phyloP scores from a whole-genome alignment of 805 yeast genomes.

The Candida schatavii region DNA sequence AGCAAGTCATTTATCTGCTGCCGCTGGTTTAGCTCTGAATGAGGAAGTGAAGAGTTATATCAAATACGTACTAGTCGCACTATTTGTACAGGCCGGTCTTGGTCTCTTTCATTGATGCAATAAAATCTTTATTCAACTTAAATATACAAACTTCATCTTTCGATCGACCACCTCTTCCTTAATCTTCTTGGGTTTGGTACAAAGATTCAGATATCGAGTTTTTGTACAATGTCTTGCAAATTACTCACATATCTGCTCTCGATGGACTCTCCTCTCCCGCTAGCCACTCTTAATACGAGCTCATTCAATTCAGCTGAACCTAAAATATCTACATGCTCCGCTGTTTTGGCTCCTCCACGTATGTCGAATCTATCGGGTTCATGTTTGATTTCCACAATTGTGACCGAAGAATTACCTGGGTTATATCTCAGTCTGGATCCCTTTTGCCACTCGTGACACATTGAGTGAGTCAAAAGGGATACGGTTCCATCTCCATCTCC shows the following conservation, averaged over 20 bases:
- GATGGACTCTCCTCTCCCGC: slow-evolving; percentile 73
- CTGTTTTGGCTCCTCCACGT: slow-evolving; percentile 95
- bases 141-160: too few species aligned
- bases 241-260: slow-evolving; percentile 57
- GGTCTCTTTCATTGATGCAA: too few species aligned
- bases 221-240: slow-evolving; percentile 58
- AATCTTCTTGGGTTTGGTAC: too few species aligned
- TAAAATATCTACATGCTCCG: slow-evolving; percentile 95
- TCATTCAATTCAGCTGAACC: slow-evolving; percentile 94
- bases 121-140: too few species aligned
- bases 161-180: too few species aligned
- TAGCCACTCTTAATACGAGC: slow-evolving; percentile 72
- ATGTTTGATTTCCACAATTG: slow-evolving; percentile 84
- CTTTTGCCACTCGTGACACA: slow-evolving; percentile 89
- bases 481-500: slow-evolving; percentile 98
- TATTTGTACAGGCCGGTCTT: too few species aligned
- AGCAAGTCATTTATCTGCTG: too few species aligned
- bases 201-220: slow-evolving; percentile 53
- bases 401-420: slow-evolving; percentile 74
- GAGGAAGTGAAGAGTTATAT: too few species aligned
- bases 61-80: too few species aligned
- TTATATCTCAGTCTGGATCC: slow-evolving; percentile 61
- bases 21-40: too few species aligned
- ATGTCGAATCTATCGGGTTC: slow-evolving; percentile 93
- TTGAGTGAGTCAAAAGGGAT: slow-evolving; percentile 78